phyloP scores from a whole-genome alignment of 2,329 filamentous ascomycete species.

The Arthrinium puccinioides region DNA sequence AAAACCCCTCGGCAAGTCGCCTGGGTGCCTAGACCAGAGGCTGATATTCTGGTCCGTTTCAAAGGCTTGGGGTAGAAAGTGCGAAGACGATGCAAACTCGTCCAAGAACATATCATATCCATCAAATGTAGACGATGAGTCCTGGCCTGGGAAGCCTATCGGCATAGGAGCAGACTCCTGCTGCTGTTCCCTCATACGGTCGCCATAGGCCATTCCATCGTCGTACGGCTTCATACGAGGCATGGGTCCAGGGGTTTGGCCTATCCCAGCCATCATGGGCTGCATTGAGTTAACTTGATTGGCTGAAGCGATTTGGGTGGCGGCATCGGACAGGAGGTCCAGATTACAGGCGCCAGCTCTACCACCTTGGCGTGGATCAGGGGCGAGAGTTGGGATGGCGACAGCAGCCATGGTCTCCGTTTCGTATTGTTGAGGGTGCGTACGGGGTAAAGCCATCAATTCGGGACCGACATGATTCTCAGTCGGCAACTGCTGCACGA shows the following conservation, averaged over 20 bases:
- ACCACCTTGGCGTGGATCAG: conserved; percentile 38
- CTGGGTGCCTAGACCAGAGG: conserved; percentile 40
- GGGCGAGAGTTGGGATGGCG: conserved; percentile 30
- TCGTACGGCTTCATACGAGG: conserved; percentile 42
- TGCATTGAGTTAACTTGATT: conserved; percentile 47
- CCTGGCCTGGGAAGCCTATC: conserved; percentile 30
- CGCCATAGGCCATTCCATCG: conserved; percentile 39
- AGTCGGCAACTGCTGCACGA: conserved; percentile 37
- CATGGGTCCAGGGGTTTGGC: conserved; percentile 31
- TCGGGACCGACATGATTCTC: conserved; percentile 40
- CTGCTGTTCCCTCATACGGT: conserved; percentile 39
- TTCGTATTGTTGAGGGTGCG: conserved; percentile 30
- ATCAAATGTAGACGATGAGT: conserved; percentile 36
- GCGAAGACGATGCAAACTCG: conserved; percentile 45
- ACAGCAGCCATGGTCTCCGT: conserved; percentile 31
- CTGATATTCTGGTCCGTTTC: conserved; percentile 46
- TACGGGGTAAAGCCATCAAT: conserved; percentile 34
- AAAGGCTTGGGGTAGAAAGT: conserved; percentile 48
- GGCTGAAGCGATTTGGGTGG: conserved; percentile 43
- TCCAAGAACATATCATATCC: conserved; percentile 55
- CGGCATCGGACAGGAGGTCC: conserved; percentile 53
- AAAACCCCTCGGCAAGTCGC: conserved; percentile 29
- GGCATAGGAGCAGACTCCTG: conserved; percentile 33
- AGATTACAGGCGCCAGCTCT: conserved; percentile 47
- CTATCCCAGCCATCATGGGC: conserved; percentile 38